A percentile compares a stretch with the other conserved stretches of the same genome.
Evolutionary conservation across 192 early-diverging fungal genomes (phyloP).

Genomic region (Coemansia sp.): DNA sequence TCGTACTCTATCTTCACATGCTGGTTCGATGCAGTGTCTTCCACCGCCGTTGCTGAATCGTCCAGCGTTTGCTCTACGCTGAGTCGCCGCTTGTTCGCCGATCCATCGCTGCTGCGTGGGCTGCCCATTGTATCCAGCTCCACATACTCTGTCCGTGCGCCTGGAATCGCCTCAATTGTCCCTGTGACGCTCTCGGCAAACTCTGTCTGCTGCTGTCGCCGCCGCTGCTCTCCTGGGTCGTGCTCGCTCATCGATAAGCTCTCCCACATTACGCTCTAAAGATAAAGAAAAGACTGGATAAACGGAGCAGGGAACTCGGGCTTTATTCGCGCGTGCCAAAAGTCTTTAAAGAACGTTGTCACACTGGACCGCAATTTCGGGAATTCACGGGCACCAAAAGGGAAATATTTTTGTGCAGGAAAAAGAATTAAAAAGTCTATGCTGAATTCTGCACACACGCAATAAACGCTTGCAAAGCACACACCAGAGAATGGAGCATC

Average conservation of each 20-base stretch:
- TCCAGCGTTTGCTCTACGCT: slow-evolving; percentile 16
- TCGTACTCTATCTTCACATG: slow-evolving; percentile 46
- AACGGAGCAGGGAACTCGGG: not conserved
- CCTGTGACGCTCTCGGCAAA: slow-evolving; percentile 7
- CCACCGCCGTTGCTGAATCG: slow-evolving; percentile 34
- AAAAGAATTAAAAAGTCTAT: not conserved
- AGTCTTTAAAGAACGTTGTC: not conserved
- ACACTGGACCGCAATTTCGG: not conserved
- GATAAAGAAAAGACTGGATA: not conserved
- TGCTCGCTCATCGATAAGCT: slow-evolving; percentile 29
- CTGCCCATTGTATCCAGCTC: slow-evolving; percentile 17
- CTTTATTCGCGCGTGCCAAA: not conserved
- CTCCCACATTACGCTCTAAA: slow-evolving; percentile 23
- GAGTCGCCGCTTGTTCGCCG: not conserved
- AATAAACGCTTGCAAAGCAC: not conserved
- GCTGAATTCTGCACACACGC: not conserved
- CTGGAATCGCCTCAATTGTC: not conserved
- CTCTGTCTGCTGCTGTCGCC: slow-evolving; percentile 3
- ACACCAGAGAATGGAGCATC: not conserved
- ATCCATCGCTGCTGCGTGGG: slow-evolving; percentile 3
- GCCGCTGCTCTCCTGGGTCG: slow-evolving; percentile 8
- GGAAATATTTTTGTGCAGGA: not conserved
- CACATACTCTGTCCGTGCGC: slow-evolving; percentile 15
- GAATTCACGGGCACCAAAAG: not conserved
- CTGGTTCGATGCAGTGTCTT: slow-evolving; percentile 33